Evolutionary conservation across 2,329 filamentous ascomycete genomes (phyloP).

Genomic region (Colletotrichum brevisporum): DNA sequence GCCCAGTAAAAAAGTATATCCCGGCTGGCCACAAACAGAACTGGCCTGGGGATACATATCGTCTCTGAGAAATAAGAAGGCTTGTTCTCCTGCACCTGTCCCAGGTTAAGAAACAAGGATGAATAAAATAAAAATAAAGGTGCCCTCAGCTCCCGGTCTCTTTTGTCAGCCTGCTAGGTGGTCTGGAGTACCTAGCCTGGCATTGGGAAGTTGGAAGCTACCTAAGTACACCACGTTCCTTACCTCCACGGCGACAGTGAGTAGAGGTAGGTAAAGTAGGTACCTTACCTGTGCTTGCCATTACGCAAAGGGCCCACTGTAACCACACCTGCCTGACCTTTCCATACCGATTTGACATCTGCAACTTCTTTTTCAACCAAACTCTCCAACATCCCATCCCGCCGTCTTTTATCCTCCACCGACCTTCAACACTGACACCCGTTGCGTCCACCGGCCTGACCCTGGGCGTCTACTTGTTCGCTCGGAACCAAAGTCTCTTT

Average conservation of each 20-base stretch:
- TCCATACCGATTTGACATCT: constrained; percentile 41
- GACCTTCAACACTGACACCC: constrained; percentile 26
- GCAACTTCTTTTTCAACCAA: constrained; percentile 41
- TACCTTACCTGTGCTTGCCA: constrained; percentile 35
- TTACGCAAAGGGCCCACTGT: constrained; percentile 42
- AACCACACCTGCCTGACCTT: constrained; percentile 41
- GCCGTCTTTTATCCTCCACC: constrained; percentile 16
- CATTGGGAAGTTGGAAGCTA: neutral
- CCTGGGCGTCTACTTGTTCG: constrained; percentile 18
- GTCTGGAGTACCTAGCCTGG: neutral
- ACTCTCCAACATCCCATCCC: constrained; percentile 37
- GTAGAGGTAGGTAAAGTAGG: constrained; percentile 31
- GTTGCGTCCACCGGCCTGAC: constrained; percentile 32
- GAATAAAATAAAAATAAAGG: no score
- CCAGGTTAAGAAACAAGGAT: no score
- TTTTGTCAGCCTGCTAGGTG: neutral
- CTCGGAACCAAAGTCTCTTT: neutral
- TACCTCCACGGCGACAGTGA: no score
- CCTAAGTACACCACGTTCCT: no score
- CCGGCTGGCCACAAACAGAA: no score
- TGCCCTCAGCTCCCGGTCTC: no score
- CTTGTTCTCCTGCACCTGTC: no score
- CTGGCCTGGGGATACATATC: no score
- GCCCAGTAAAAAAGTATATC: no score
- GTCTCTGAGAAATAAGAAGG: no score